Base-by-base conservation (phyloP, 495 filamentous ascomycete species). In the Xylaria flabelliformis region DNA sequence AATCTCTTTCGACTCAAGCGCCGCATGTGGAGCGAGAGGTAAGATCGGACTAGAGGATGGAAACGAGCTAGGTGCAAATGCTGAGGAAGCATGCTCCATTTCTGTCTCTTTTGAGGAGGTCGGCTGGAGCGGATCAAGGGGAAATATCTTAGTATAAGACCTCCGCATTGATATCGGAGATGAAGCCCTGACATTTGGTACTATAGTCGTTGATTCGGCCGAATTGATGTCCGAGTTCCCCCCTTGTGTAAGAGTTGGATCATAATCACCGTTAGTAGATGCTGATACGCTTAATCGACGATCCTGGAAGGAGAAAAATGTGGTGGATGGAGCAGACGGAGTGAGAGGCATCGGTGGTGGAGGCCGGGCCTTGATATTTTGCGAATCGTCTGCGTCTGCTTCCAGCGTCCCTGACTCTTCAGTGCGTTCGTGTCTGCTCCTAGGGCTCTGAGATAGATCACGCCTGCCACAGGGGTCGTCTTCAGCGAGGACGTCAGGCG, bases 11-110 rank as follows among this genome's bases (percentile, higher is more conserved):
- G 73, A 66, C n/a, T 76, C 74, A 10, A 79, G 70, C 63, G 74
- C 75, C 19, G 74, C 73, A 42, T 79, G 77, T 59, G 76, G 77
- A 64, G 76, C 77, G 34, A 78, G 69, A 32, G 77, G 77, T 70
- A 85, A 80, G 34, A 81, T 77, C 6, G 82, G 83, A 17, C 76
- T 82, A 6, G 81, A 81, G 0, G 83, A 82, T 8, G 83, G 84
- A 67, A 83, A 84, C 61, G 83, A 85, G 15, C 83, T 82, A 2
- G 83, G 80, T 3, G 80, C 80, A 66, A 86, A 84, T 62, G 73
- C 48, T 29, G 73, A 51, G 9, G 59, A 69, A 21, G 70, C 51
- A 41, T 72, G 63, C 32, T 56, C 64, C 3, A 24, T 32, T 21
- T 26, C 46, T 15, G 42, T 15, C 51, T 36, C 55, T 24, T 44